Evolutionary conservation across 2,329 filamentous ascomycete species (phyloP).

Genomic region (Fusarium coicis): DNA sequence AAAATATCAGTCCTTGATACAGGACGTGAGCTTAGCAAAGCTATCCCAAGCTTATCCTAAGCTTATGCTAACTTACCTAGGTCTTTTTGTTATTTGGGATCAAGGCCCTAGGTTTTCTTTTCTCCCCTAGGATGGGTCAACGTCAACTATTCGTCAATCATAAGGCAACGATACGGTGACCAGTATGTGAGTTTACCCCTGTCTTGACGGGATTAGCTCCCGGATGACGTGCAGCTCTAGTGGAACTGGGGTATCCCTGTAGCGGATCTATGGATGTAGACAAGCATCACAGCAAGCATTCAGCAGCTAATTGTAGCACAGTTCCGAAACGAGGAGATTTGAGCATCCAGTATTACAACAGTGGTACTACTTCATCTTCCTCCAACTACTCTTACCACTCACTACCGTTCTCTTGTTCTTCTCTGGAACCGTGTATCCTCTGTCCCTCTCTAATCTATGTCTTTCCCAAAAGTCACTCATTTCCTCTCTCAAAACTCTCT

Average conservation of each 20-base stretch:
- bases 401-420: constrained; percentile 47
- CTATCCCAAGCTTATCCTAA: background rate
- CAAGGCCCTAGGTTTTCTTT: background rate
- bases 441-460: constrained; percentile 53
- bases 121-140: background rate
- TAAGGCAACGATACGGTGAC: background rate
- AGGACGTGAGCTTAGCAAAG: background rate
- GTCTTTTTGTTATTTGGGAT: background rate
- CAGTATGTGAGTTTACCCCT: background rate
- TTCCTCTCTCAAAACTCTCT: constrained; percentile 42
- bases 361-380: constrained; percentile 7
- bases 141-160: background rate
- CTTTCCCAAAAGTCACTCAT: constrained; percentile 56
- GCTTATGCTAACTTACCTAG: background rate
- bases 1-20: background rate
- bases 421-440: constrained; percentile 53
- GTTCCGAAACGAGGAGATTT: background rate
- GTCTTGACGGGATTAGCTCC: constrained; percentile 6
- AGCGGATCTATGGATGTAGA: background rate
- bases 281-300: background rate
- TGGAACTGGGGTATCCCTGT: constrained; percentile 1
- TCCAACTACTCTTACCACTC: constrained; percentile 20
- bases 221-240: constrained; percentile 14
- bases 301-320: background rate
- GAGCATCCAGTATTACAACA: background rate